phyloP scores from a whole-genome alignment of 2,329 filamentous ascomycete species.

The Mycosphaerella arachidis region DNA sequence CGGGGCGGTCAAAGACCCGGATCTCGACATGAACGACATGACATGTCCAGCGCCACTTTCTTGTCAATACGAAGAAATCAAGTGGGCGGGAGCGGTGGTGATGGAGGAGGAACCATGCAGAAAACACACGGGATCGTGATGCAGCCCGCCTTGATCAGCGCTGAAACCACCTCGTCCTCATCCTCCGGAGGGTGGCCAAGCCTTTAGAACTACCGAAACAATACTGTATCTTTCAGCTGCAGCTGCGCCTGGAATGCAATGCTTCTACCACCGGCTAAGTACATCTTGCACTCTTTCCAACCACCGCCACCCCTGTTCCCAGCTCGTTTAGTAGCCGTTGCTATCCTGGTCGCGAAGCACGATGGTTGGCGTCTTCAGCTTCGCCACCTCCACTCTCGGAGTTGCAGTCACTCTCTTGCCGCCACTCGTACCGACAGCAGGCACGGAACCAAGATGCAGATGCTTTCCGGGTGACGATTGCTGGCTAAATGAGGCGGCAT shows the following conservation, averaged over 20 bases:
- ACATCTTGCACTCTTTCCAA: background rate
- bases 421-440: background rate
- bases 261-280: background rate
- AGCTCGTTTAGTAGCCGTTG: background rate
- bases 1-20: background rate
- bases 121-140: background rate
- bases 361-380: background rate
- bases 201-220: background rate
- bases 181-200: background rate
- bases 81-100: background rate
- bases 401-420: background rate
- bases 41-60: background rate
- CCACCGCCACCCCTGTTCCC: background rate
- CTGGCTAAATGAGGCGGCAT: slow-evolving; percentile 49
- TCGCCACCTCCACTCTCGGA: background rate
- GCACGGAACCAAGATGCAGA: slow-evolving; percentile 34
- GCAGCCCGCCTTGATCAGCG: background rate
- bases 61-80: background rate
- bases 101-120: background rate
- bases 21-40: background rate
- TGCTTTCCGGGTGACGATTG: slow-evolving; percentile 51
- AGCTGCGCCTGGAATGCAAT: background rate
- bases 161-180: background rate
- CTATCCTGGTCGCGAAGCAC: background rate
- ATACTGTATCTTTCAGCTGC: background rate